Evolutionary conservation across 2,329 filamentous ascomycete genomes (phyloP), one percentile per base, ranked within the genome.

Genomic region (Thelonectria olida): DNA sequence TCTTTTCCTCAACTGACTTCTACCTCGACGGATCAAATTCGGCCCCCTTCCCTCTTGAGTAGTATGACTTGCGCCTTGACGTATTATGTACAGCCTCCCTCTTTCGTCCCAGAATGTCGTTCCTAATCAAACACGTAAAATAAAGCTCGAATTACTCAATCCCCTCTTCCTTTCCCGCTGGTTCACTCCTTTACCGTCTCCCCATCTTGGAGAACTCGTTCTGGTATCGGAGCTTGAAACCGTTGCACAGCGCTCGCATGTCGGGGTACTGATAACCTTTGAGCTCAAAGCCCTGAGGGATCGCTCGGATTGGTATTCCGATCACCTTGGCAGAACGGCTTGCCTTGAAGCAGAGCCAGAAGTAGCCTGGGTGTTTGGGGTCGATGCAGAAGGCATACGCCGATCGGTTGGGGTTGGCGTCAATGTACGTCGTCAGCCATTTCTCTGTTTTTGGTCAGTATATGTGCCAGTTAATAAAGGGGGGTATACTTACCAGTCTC

Each of bases 301-400:
- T 91, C 36, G 97, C 90, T 70, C 96, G 94, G 66, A 99, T 92
- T 5, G 89, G 88, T 90, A 95, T 94, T 47, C 88, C 89, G 65
- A 91, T 89, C 54, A 95, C 87, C 44, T 83, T 85, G 3, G 92
- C 91, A 49, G 85, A 83, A 69, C 90, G 86, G 63, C 92, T 95
- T 22, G 93, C 92, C 81, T 98, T 98, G 88, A 97, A 99, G 81
- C 93, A 97, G 39, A 99, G 86, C 81, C 89, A 91, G 80, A 99
- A 99, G 82, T 97, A 97, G 31, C 96, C 96, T 0, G 96, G 92
- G 75, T 95, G 91, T 78, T 94, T 94, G 31, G 90, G 85, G 75
- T 98, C 93, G 75, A 97, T 90, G 84, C 95, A 98, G 84, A 99
- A 98, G 45, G 92, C 92, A 77, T 99, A 99, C 68, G 93, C 92